Base-by-base conservation (phyloP, 371 early-diverging fungal species). In the Lichtheimia ramosa region DNA sequence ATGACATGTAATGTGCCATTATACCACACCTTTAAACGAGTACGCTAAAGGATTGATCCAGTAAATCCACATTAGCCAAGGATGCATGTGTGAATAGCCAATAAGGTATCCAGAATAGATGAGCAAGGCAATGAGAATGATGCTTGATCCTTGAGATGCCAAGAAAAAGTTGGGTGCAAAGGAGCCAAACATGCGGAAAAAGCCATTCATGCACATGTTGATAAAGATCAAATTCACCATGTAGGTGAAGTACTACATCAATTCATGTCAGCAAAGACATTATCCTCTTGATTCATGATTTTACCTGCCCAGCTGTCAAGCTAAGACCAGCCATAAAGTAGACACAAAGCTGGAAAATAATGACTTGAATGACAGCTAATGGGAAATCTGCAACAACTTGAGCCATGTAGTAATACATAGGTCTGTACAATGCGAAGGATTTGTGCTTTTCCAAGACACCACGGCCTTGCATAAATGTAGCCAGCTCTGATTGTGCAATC, bases 11-110 rank as follows among this genome's bases (percentile, higher is more conserved):
- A n/a, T n/a, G n/a, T n/a, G n/a, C n/a, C n/a, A n/a, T n/a, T n/a
- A n/a, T n/a, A n/a, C n/a, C n/a, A n/a, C n/a, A n/a, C n/a, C n/a
- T 61, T 86, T 82, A 70, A 84, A 85, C 0, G 79, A 87, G 56
- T 89, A 91, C 0, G 89, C 80, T 16, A 90, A 69, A 4, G 92
- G 89, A 43, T 87, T 86, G 56, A 89, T 83, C 81, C 86, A 91
- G 56, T 83, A 85, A 40, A 90, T 79, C 85, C 85, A 86, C 41
- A 69, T 70, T 48, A 88, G 74, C 81, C 83, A 85, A 24, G 79
- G 83, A 59, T 84, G 77, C 68, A 68, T 68, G 0, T 40, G 23
- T 16, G 8, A 27, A n/a, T 68, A 59, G 3, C 54, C 54, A 48
- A 68, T 68, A 13, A 48, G 34, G 43, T 86, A 89, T 34, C 89